phyloP scores from a whole-genome alignment of 345 rosid species.

The Toxicodendron radicans region DNA sequence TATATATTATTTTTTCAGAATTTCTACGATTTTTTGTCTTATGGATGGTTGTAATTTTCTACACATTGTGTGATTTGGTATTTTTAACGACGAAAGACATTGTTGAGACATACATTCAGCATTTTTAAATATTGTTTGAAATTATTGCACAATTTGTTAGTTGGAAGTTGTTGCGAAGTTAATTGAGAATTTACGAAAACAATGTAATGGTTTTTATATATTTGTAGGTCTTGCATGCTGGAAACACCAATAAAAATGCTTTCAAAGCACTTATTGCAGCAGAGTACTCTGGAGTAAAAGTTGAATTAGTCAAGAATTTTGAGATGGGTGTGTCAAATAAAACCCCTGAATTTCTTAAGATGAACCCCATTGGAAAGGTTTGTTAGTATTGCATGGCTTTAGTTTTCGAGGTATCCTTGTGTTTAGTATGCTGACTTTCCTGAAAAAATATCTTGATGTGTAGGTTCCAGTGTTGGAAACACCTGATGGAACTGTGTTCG shows the following conservation, averaged over 20 bases:
- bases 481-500: slow-evolving; percentile 81
- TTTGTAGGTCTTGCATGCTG: slow-evolving; percentile 63
- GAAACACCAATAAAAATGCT: slow-evolving; percentile 64
- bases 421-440: neutral
- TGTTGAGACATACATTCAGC: neutral
- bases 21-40: neutral
- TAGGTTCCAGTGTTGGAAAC: slow-evolving; percentile 98
- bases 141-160: neutral
- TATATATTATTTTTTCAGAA: neutral
- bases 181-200: neutral
- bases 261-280: slow-evolving; percentile 74
- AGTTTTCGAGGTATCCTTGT: neutral
- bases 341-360: slow-evolving; percentile 75
- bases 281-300: slow-evolving; percentile 72
- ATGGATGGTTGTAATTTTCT: neutral
- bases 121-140: neutral
- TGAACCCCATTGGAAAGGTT: slow-evolving; percentile 97
- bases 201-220: slow-evolving; percentile 5
- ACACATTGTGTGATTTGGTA: neutral
- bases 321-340: slow-evolving; percentile 84
- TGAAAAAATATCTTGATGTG: neutral
- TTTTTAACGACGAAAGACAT: neutral
- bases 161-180: neutral
- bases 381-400: neutral
- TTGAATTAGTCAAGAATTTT: slow-evolving; percentile 54